Conservation (phyloP, 2,329 filamentous ascomycete species). For the Parascedosporium putredinis region DNA sequence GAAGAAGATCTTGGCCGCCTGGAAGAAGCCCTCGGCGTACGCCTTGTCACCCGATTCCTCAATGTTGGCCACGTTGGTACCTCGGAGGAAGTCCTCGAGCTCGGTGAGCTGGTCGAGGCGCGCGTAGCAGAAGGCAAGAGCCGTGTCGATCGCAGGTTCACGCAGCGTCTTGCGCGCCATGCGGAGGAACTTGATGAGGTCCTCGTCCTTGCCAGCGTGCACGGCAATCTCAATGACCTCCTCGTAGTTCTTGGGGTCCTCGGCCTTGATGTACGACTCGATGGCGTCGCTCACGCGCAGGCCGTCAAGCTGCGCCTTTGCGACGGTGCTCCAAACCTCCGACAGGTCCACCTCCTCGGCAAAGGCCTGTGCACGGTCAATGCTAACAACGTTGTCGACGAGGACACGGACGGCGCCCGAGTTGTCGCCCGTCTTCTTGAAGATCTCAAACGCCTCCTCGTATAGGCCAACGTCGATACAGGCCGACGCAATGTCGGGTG, state of each 20-base stretch:
- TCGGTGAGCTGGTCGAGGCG: slow-evolving; percentile 85
- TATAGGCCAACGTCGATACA: slow-evolving; percentile 91
- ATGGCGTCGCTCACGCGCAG: slow-evolving; percentile 87
- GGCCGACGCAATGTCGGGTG: slow-evolving; percentile 83
- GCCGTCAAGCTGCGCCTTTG: slow-evolving; percentile 94
- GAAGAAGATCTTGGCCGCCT: slow-evolving; percentile 98
- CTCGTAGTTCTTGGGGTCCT: slow-evolving; percentile 82
- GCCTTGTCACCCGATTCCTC: slow-evolving; percentile 98
- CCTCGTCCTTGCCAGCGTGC: slow-evolving; percentile 93
- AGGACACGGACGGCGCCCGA: slow-evolving; percentile 79
- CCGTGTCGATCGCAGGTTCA: slow-evolving; percentile 88
- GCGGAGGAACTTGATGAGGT: slow-evolving; percentile 88
- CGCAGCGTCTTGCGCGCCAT: slow-evolving; percentile 97
- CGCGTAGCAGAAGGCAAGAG: slow-evolving; percentile 85
- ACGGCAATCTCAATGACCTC: slow-evolving; percentile 96
- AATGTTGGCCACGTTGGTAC: slow-evolving; percentile 88
- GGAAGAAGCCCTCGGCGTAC: slow-evolving; percentile 84
- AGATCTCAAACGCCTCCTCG: slow-evolving; percentile 96
- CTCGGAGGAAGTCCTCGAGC: slow-evolving; percentile 89
- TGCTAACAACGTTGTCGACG: slow-evolving; percentile 93
- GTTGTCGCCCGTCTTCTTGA: slow-evolving; percentile 94
- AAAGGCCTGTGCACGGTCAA: slow-evolving; percentile 91
- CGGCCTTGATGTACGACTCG: slow-evolving; percentile 92
- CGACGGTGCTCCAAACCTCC: slow-evolving; percentile 97
- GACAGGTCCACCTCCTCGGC: slow-evolving; percentile 89